Conservation (phyloP, 306 rosid genomes). For the Crataegus laevigata region DNA sequence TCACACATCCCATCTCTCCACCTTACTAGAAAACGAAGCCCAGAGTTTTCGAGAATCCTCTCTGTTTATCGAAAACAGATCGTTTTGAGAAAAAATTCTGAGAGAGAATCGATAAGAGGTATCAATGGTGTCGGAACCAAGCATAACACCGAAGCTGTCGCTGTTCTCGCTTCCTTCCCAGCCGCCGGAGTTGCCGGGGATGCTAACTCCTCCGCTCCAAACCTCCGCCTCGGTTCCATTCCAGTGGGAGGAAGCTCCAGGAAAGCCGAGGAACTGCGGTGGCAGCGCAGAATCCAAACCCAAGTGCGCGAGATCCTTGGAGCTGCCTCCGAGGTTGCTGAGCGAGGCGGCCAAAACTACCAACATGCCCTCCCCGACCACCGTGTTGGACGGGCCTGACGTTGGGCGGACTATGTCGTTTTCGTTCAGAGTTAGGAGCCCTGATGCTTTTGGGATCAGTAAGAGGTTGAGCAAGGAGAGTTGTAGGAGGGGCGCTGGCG, state of each 20-base stretch:
- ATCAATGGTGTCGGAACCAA: constrained; percentile 18
- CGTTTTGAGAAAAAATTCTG: not conserved
- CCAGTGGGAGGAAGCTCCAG: constrained; percentile 95
- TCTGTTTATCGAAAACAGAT: not conserved
- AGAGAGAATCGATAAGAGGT: not conserved
- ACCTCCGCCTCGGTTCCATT: constrained; percentile 63
- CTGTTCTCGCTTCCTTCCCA: constrained; percentile 35
- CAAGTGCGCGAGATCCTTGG: constrained; percentile 37
- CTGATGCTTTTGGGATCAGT: not conserved
- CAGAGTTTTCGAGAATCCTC: not conserved
- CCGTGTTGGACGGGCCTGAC: constrained; percentile 65
- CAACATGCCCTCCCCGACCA: constrained; percentile 53
- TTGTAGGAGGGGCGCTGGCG: not conserved
- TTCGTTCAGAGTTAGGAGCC: constrained; percentile 40
- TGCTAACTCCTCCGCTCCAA: constrained; percentile 35
- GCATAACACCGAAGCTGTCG: constrained; percentile 30
- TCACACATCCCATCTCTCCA: constrained; percentile 11
- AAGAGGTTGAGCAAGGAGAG: not conserved
- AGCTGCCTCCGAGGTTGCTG: constrained; percentile 77
- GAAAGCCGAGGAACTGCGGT: constrained; percentile 50
- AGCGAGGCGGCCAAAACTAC: constrained; percentile 22
- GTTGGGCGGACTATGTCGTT: constrained; percentile 57
- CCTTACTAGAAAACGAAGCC: constrained; percentile 5
- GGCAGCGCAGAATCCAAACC: constrained; percentile 19
- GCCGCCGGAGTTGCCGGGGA: constrained; percentile 27